phyloP scores from a whole-genome alignment of 2,329 filamentous ascomycete species.

The Trichothecium roseum region DNA sequence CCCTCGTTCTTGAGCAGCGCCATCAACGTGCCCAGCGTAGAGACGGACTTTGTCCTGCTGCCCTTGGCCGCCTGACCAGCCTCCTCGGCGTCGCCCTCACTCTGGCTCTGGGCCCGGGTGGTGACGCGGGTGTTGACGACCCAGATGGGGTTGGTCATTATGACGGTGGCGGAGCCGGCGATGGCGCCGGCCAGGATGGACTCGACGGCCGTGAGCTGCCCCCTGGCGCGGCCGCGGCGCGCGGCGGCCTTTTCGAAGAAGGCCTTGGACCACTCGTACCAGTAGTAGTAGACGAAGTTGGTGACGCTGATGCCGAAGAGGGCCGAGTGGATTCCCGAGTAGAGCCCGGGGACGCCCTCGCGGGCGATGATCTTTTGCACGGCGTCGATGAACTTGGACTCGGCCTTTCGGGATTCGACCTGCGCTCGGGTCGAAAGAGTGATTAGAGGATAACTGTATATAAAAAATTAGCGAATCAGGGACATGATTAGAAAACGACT shows the following conservation, averaged over 20 bases:
- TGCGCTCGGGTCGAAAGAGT: conserved; percentile 95
- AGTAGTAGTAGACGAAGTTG: conserved; percentile 99
- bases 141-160: conserved; percentile 98
- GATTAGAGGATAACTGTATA: conserved; percentile 77
- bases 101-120: conserved; percentile 57
- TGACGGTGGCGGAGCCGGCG: conserved; percentile 85
- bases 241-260: conserved; percentile 74
- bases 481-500: conserved; percentile 2
- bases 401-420: conserved; percentile 89
- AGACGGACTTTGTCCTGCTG: conserved; percentile 11
- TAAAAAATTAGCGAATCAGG: conserved; percentile 1
- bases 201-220: conserved; percentile 83
- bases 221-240: conserved; percentile 60
- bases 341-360: conserved; percentile 81
- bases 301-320: conserved; percentile 97
- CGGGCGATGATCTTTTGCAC: conserved; percentile 80
- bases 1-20: conserved; percentile 77
- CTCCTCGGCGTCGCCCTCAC: conserved; percentile 31
- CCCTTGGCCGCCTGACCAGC: conserved; percentile 18
- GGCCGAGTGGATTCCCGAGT: conserved; percentile 86
- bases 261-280: conserved; percentile 94
- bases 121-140: conserved; percentile 98
- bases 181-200: conserved; percentile 92
- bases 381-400: conserved; percentile 74
- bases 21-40: conserved; percentile 74